These are phyloP conservation scores for Phytophthora niederhauseri DNA, from an alignment of 352 stramenopile species.

Conservation along the genomic window DNA sequence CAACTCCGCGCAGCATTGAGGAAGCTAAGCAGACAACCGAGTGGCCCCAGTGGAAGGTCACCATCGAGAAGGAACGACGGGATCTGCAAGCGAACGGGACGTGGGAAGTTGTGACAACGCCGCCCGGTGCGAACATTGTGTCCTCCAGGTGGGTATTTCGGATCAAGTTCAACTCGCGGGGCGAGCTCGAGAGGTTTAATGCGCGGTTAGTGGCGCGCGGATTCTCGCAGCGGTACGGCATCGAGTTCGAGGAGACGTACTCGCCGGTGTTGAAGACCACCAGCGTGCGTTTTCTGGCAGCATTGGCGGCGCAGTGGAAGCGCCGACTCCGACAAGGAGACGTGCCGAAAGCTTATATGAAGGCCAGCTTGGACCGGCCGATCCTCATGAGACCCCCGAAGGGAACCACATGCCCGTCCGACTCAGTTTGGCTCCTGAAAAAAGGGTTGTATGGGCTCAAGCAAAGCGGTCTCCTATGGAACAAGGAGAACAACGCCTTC, in stretches of 20 bases:
- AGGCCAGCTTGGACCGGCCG: background rate
- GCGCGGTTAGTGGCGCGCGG: background rate
- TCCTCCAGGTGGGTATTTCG: background rate
- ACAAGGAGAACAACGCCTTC: slow-evolving; percentile 8
- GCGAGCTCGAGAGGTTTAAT: background rate
- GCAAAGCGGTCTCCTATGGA: slow-evolving; percentile 6
- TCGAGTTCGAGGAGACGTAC: background rate
- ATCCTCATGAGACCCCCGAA: background rate
- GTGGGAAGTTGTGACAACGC: background rate
- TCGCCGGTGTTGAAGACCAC: background rate
- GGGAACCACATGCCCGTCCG: background rate
- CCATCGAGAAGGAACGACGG: slow-evolving; percentile 10
- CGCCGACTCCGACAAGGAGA: slow-evolving; percentile 7
- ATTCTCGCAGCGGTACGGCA: background rate
- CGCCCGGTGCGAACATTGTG: background rate
- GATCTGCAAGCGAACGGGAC: slow-evolving; percentile 8
- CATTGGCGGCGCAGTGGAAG: slow-evolving; percentile 2
- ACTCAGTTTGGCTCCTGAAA: background rate
- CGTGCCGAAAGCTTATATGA: slow-evolving; percentile 9
- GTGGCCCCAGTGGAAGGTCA: slow-evolving; percentile 14
- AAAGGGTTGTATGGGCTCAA: slow-evolving; percentile 1
- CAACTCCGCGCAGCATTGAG: slow-evolving; percentile 2
- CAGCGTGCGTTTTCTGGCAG: background rate
- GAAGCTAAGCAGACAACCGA: slow-evolving; percentile 8
- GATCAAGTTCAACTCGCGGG: background rate